Evolutionary conservation across 441 rosid genomes (phyloP), one percentile per base, ranked within the genome.

Genomic region (Biscutella auriculata): DNA sequence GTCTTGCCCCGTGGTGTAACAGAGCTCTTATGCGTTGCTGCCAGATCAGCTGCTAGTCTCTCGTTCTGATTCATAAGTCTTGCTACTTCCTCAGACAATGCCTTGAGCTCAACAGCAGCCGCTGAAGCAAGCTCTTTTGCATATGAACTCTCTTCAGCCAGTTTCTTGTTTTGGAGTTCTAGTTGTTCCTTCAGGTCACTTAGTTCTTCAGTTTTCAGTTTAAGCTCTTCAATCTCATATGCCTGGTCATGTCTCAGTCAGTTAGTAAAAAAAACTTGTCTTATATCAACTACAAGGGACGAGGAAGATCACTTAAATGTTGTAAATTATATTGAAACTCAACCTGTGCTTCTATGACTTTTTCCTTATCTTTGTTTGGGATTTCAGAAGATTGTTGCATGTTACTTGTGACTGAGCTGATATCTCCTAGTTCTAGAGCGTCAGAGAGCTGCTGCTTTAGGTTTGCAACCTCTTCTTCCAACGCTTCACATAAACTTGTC

Each of bases 81-180:
- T 33, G 97, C 67, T 30, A 93, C 86, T 81, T 93, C 96, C 69
- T 87, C 98, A 9, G 97, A 87, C 64, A 93, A 74, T 70, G 95
- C 98, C 76, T 88, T 93, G 47, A 93, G 98, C 74, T 93, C 97
- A 27, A 83, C 85, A 9, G 95, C 96, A 58, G 98, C 98, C 21
- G 98, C 97, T 32, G 95, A 88, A 62, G 98, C 98, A 63, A 93
- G 84, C 46, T 79, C 97, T 79, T 93, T 88, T 5, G 98, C 97
- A 9, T 88, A 93, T 9, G 90, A 82, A 69, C 98, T 85, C 69
- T 93, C 98, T 30, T 88, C 98, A 2, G 88, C 87, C 29, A 88
- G 78, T 69, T 83, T 88, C 65, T 77, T 74, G 71, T 88, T 88
- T 62, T 60, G 71, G 42, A 66, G 69, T 74, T 85, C 95, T 46